Conservation (phyloP, 805 yeast genomes). For the Wickerhamomyces kurtzmanii region DNA sequence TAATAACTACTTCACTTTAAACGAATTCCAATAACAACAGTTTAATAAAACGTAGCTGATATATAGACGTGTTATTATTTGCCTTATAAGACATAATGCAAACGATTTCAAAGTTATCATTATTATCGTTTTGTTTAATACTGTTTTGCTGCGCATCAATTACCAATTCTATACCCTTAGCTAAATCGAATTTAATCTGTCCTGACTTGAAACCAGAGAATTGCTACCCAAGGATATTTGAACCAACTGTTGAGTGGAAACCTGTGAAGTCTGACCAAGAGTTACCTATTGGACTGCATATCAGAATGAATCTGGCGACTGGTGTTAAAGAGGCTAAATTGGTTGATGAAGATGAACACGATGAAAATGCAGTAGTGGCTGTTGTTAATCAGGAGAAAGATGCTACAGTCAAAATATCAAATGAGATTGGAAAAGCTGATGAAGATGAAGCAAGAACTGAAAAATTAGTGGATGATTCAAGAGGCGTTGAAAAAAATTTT, state of each 20-base stretch:
- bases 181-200: too few relatives aligned
- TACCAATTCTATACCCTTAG: too few relatives aligned
- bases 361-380: slow-evolving; percentile 5
- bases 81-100: too few relatives aligned
- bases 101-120: too few relatives aligned
- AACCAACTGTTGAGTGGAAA: slow-evolving; percentile 64
- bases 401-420: slow-evolving; percentile 7
- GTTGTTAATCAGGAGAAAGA: slow-evolving; percentile 8
- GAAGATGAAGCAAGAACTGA: slow-evolving; percentile 6
- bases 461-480: slow-evolving; percentile 15
- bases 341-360: slow-evolving; percentile 18
- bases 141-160: too few relatives aligned
- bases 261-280: slow-evolving; percentile 58
- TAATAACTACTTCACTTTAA: too few relatives aligned
- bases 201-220: slow-evolving; percentile 30
- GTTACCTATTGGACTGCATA: slow-evolving; percentile 69
- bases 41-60: too few relatives aligned
- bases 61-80: too few relatives aligned
- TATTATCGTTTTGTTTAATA: too few relatives aligned
- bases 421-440: slow-evolving; percentile 5
- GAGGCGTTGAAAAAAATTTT: slow-evolving; percentile 9
- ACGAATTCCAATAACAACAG: too few relatives aligned
- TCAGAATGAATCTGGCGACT: slow-evolving; percentile 66
- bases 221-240: slow-evolving; percentile 59
- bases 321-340: slow-evolving; percentile 61